These are phyloP conservation scores for Sporobolomyces pararoseus DNA, from an alignment of 768 basidiomycete species.

Conservation along the genomic window DNA sequence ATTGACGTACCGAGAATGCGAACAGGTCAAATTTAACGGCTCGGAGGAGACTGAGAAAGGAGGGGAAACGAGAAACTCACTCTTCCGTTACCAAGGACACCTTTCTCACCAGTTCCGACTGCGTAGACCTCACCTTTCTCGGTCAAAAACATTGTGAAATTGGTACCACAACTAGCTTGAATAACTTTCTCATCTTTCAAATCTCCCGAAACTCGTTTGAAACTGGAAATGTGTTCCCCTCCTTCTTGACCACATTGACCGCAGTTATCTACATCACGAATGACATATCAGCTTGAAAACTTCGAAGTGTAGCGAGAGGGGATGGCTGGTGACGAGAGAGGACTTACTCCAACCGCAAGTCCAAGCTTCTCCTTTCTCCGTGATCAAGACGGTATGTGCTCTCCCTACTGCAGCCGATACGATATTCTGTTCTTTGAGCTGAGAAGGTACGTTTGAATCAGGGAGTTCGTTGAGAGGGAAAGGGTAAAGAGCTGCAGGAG, in stretches of 20 bases:
- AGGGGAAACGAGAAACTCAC: conserved; percentile 57
- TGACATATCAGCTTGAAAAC: no score
- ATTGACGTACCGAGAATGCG: neutral
- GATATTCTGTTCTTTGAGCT: conserved; percentile 55
- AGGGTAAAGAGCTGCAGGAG: conserved; percentile 58
- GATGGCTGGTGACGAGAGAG: no score
- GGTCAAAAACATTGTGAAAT: conserved; percentile 77
- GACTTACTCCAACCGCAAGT: conserved; percentile 62
- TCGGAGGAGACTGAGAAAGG: no score
- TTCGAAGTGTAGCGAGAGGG: no score
- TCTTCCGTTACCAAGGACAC: conserved; percentile 86
- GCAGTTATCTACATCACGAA: neutral
- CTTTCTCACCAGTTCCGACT: conserved; percentile 86
- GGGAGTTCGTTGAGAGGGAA: conserved; percentile 59
- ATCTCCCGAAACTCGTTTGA: conserved; percentile 63
- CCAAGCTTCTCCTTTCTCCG: conserved; percentile 77
- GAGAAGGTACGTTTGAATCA: conserved; percentile 62
- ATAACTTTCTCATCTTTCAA: conserved; percentile 60
- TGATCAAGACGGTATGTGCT: conserved; percentile 76
- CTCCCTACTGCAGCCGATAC: conserved; percentile 79
- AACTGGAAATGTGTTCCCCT: conserved; percentile 62
- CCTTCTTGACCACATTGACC: conserved; percentile 68
- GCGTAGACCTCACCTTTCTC: conserved; percentile 74
- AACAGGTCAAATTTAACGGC: no score
- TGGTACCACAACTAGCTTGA: conserved; percentile 73